Evolutionary conservation across 768 basidiomycete species (phyloP).

Genomic region (Naganishia vaughanmartiniae): DNA sequence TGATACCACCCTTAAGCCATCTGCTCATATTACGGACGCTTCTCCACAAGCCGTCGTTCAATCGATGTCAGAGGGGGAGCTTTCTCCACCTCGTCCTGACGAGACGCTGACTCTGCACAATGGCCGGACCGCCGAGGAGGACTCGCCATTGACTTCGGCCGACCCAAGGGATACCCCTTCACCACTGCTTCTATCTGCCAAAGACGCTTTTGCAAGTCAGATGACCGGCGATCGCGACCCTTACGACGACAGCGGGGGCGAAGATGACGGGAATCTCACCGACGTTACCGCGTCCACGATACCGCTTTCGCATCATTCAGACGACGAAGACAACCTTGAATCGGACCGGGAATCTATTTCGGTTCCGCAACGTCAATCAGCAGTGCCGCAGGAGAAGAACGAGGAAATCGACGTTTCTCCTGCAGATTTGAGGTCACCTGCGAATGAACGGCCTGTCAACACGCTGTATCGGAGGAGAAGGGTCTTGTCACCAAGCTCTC

Average conservation of each 20-base stretch:
- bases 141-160: slow-evolving; percentile 14
- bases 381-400: neutral
- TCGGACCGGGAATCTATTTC: neutral
- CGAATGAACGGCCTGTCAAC: neutral
- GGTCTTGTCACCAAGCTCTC: slow-evolving; percentile 28
- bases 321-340: slow-evolving; percentile 4
- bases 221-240: neutral
- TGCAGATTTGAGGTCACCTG: neutral
- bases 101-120: neutral
- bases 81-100: neutral
- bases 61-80: too few species aligned
- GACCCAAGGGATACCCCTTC: slow-evolving; percentile 14
- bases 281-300: slow-evolving; percentile 21
- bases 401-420: neutral
- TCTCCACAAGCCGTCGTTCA: neutral
- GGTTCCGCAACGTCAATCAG: neutral
- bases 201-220: slow-evolving; percentile 1
- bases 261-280: slow-evolving; percentile 23
- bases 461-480: slow-evolving; percentile 12
- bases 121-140: slow-evolving; percentile 5
- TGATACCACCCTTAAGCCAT: neutral
- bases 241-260: neutral
- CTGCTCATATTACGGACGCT: neutral
- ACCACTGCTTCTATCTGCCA: slow-evolving; percentile 10
- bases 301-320: slow-evolving; percentile 24